Evolutionary conservation across 768 basidiomycete species (phyloP).

Genomic region (Amanita pseudoporphyria): DNA sequence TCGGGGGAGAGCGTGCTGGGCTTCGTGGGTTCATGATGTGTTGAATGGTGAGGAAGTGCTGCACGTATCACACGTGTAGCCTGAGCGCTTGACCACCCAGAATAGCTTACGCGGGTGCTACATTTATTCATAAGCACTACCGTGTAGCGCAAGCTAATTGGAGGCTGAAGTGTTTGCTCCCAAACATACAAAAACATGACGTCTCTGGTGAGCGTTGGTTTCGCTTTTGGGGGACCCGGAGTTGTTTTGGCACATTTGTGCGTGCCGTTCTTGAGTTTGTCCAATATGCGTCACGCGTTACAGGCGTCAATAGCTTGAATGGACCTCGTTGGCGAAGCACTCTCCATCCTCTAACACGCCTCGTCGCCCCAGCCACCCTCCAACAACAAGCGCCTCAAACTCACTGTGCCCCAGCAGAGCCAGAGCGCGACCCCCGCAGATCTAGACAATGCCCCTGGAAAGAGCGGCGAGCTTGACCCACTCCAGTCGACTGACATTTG

Average conservation of each 20-base stretch:
- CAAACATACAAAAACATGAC: no score
- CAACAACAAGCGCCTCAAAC: conserved; percentile 49
- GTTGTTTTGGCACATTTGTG: background rate
- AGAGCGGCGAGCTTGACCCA: conserved; percentile 83
- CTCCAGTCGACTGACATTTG: conserved; percentile 69
- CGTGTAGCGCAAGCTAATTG: no score
- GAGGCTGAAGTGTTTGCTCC: no score
- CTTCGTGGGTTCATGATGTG: no score
- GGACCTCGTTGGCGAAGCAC: conserved; percentile 35
- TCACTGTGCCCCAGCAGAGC: conserved; percentile 40
- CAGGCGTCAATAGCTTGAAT: background rate
- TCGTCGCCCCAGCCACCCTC: conserved; percentile 45
- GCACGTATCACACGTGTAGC: no score
- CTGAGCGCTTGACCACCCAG: no score
- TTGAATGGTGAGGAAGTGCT: no score
- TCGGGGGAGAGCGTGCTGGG: no score
- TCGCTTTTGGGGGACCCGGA: no score
- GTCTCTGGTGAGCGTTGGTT: no score
- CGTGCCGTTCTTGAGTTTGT: background rate
- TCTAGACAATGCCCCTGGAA: conserved; percentile 70
- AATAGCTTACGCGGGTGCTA: no score
- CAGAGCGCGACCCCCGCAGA: conserved; percentile 73
- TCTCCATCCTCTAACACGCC: conserved; percentile 59
- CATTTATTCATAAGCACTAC: no score
- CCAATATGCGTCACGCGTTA: background rate